phyloP scores from a whole-genome alignment of 306 rosid genomes.

The Hippophae gyantsensis region DNA sequence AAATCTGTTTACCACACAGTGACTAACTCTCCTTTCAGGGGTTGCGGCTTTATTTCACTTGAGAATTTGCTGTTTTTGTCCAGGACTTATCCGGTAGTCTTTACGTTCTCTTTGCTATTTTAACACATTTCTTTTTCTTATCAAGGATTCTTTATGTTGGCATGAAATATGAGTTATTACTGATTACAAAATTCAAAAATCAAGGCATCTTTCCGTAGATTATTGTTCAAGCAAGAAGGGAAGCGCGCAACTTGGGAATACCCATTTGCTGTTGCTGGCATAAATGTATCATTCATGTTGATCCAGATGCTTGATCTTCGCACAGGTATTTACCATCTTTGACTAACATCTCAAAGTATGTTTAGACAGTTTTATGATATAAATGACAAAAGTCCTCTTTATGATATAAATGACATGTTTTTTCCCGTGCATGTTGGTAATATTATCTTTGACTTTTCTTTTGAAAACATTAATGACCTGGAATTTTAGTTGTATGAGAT shows the following conservation, averaged over 20 bases:
- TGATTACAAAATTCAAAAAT: constrained; percentile 58
- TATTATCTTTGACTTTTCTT: no score
- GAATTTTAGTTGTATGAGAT: no score
- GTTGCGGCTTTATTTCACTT: constrained; percentile 82
- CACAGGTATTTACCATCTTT: constrained; percentile 42
- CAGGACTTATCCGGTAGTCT: constrained; percentile 73
- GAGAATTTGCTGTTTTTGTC: constrained; percentile 81
- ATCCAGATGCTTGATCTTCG: constrained; percentile 77
- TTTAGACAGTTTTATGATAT: neutral
- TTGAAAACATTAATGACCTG: no score
- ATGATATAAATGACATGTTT: no score
- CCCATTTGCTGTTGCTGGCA: constrained; percentile 96
- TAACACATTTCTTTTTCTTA: neutral
- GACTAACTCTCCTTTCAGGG: constrained; percentile 35
- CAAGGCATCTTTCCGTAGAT: constrained; percentile 93
- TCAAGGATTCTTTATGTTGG: neutral
- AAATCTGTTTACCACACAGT: no score
- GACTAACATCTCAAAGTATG: neutral
- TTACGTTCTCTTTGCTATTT: constrained; percentile 9
- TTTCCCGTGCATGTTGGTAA: no score
- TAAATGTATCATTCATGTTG: constrained; percentile 80
- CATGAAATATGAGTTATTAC: constrained; percentile 14
- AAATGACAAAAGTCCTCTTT: no score
- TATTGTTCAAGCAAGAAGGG: constrained; percentile 76
- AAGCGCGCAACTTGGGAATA: constrained; percentile 87